A percentile compares a stretch with the other conserved stretches of the same genome.
phyloP scores from a whole-genome alignment of 306 rosid species.

The Begonia peltatifolia region DNA sequence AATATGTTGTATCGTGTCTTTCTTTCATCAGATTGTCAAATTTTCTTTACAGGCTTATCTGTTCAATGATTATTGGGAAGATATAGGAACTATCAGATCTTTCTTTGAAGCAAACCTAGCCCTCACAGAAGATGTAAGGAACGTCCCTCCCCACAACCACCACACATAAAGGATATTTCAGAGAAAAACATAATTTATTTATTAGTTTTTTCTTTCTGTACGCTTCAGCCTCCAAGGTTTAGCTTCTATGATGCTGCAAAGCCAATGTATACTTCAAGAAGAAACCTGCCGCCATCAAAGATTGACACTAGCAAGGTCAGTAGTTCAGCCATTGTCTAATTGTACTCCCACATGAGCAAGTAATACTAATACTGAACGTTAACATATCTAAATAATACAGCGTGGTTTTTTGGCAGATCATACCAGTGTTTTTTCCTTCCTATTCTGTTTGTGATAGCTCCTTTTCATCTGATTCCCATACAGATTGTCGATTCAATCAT shows the following conservation, averaged over 20 bases:
- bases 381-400: background rate
- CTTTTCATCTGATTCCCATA: slow-evolving; percentile 12
- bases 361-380: too few relatives aligned
- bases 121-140: slow-evolving; percentile 73
- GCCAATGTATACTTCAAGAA: slow-evolving; percentile 86
- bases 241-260: slow-evolving; percentile 78
- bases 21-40: background rate
- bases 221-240: slow-evolving; percentile 42
- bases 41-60: slow-evolving; percentile 62
- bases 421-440: background rate
- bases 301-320: slow-evolving; percentile 79
- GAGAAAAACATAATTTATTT: too few relatives aligned
- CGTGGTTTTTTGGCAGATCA: too few relatives aligned
- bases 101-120: slow-evolving; percentile 94
- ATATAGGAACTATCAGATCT: slow-evolving; percentile 92
- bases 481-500: slow-evolving; percentile 87
- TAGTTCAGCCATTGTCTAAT: slow-evolving; percentile 11
- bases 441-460: slow-evolving; percentile 1
- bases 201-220: background rate
- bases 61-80: slow-evolving; percentile 96
- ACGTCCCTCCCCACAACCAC: too few relatives aligned
- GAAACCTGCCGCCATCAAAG: slow-evolving; percentile 88
- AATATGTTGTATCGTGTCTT: background rate
- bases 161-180: too few relatives aligned
- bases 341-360: background rate